A percentile compares a stretch with the other conserved stretches of the same genome.
phyloP scores from a whole-genome alignment of 2,329 filamentous ascomycete genomes.

The Coleophoma crateriformis region DNA sequence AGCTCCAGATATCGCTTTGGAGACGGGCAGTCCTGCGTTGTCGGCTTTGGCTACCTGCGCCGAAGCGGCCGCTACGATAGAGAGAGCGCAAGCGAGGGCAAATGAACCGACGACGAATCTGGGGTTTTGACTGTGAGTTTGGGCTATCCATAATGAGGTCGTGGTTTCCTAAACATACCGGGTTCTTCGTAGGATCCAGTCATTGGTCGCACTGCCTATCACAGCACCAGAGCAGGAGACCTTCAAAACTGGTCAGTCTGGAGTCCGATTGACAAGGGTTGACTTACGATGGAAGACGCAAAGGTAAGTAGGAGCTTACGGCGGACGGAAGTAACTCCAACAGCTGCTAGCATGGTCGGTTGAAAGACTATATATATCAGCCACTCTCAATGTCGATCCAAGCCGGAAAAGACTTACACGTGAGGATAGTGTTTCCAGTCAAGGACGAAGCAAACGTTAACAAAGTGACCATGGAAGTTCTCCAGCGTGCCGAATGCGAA shows the following conservation, averaged over 20 bases:
- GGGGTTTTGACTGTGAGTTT: neutral
- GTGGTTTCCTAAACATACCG: neutral
- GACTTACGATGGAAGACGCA: conserved; percentile 8
- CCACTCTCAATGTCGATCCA: no score
- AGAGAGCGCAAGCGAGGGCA: conserved; percentile 4
- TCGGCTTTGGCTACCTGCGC: conserved; percentile 5
- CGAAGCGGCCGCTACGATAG: conserved; percentile 8
- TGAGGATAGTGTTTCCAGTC: conserved; percentile 8
- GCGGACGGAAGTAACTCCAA: conserved; percentile 5
- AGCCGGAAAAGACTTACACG: conserved; percentile 2
- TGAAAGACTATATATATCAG: conserved; percentile 3
- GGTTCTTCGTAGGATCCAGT: conserved; percentile 7
- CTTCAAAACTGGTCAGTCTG: neutral
- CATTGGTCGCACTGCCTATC: conserved; percentile 8
- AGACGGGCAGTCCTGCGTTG: neutral
- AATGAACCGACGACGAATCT: conserved; percentile 10
- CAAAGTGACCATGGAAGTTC: conserved; percentile 26
- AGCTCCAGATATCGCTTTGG: conserved; percentile 7
- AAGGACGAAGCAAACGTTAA: conserved; percentile 7
- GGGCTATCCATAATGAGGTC: neutral
- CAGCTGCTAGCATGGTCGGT: conserved; percentile 9
- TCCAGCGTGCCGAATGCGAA: conserved; percentile 38
- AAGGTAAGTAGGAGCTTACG: conserved; percentile 10
- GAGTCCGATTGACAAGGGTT: neutral
- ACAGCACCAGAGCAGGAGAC: conserved; percentile 11